Conservation (phyloP, 805 yeast genomes). For the Torulaspora maleeae region DNA sequence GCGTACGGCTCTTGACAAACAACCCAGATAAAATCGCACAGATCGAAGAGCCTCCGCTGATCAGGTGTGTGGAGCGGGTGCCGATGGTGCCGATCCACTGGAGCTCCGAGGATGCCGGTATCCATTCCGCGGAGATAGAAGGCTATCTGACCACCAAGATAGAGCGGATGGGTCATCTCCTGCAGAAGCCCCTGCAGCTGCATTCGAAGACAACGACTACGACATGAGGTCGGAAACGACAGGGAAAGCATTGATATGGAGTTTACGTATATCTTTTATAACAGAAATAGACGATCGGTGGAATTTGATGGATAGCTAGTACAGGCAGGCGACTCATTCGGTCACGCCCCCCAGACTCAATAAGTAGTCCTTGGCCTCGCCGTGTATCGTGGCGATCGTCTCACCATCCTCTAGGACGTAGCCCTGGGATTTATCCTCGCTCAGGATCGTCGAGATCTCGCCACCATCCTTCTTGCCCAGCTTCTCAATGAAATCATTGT, state of each 20-base stretch:
- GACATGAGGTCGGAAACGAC: not conserved
- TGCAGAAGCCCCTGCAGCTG: constrained; percentile 44
- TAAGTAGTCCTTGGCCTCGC: constrained; percentile 36
- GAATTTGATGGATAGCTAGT: not conserved
- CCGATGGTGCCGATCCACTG: constrained; percentile 98
- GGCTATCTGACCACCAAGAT: constrained; percentile 91
- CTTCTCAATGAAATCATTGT: constrained; percentile 38
- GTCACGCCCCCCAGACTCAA: constrained; percentile 20
- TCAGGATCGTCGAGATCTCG: constrained; percentile 36
- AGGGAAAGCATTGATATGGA: constrained; percentile 1
- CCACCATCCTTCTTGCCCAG: constrained; percentile 31
- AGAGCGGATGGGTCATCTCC: constrained; percentile 94
- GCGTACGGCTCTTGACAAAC: constrained; percentile 79
- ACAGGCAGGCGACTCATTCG: not conserved
- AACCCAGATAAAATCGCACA: constrained; percentile 95
- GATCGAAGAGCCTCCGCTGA: constrained; percentile 77
- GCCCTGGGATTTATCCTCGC: constrained; percentile 36
- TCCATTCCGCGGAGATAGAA: constrained; percentile 80
- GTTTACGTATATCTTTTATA: constrained; percentile 6
- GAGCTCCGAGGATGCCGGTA: constrained; percentile 58
- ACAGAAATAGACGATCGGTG: constrained; percentile 1
- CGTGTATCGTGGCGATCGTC: constrained; percentile 39
- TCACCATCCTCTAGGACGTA: constrained; percentile 36
- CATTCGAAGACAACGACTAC: constrained; percentile 24
- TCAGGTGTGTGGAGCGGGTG: constrained; percentile 79